Conservation (phyloP, 2,329 filamentous ascomycete genomes). For the Scleromitrula shiraiana region DNA sequence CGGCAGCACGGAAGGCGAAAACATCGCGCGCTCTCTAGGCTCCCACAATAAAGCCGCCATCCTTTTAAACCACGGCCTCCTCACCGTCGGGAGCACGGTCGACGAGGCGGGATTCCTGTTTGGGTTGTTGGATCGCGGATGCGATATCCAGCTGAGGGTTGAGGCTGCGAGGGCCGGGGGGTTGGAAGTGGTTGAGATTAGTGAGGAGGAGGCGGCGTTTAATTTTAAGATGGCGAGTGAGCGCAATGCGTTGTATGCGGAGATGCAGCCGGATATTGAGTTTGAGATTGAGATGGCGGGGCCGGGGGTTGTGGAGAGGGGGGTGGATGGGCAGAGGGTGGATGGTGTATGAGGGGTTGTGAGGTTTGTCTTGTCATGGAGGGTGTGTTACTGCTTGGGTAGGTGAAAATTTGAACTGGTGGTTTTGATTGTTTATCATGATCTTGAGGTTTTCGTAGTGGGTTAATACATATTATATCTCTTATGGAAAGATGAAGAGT, state of each 20-base stretch:
- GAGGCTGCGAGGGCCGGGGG: slow-evolving; percentile 57
- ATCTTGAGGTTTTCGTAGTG: no score
- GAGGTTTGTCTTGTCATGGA: no score
- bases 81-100: slow-evolving; percentile 63
- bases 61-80: slow-evolving; percentile 62
- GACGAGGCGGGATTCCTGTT: slow-evolving; percentile 69
- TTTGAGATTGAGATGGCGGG: slow-evolving; percentile 38
- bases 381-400: no score
- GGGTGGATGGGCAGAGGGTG: slow-evolving; percentile 25
- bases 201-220: slow-evolving; percentile 47
- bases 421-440: no score
- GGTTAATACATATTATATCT: no score
- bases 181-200: slow-evolving; percentile 43
- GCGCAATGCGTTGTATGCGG: slow-evolving; percentile 37
- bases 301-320: slow-evolving; percentile 25
- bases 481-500: no score
- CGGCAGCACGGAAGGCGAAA: slow-evolving; percentile 52
- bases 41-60: slow-evolving; percentile 51
- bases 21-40: slow-evolving; percentile 56
- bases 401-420: no score
- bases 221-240: slow-evolving; percentile 44
- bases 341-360: slow-evolving; percentile 11
- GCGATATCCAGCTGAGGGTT: slow-evolving; percentile 57
- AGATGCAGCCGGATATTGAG: slow-evolving; percentile 41
- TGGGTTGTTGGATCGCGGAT: slow-evolving; percentile 59